phyloP scores from a whole-genome alignment of 2,329 filamentous ascomycete genomes.

The Rhinocladiella similis region DNA sequence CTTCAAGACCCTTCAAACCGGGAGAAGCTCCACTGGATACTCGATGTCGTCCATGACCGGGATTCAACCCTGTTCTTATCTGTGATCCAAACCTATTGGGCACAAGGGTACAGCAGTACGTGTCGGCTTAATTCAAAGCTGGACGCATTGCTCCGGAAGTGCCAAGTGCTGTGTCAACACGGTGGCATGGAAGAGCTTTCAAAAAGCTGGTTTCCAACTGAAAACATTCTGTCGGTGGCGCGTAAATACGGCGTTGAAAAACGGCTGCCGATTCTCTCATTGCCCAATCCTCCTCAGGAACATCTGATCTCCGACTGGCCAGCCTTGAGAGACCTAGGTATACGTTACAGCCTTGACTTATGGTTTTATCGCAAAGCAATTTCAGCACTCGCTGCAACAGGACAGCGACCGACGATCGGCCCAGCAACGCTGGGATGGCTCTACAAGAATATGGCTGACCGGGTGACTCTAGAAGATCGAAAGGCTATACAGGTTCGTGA shows the following conservation, averaged over 20 bases:
- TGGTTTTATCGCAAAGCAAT: slow-evolving; percentile 11
- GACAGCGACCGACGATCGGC: slow-evolving; percentile 2
- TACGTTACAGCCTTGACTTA: slow-evolving; percentile 4
- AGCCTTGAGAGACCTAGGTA: slow-evolving; percentile 11
- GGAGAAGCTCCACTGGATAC: slow-evolving; percentile 15
- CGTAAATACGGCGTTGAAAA: slow-evolving; percentile 11
- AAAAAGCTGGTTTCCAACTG: slow-evolving; percentile 13
- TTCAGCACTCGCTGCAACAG: background rate
- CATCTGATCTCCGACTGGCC: slow-evolving; percentile 13
- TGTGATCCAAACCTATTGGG: slow-evolving; percentile 10
- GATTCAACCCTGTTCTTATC: slow-evolving; percentile 11
- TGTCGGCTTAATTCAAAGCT: slow-evolving; percentile 3
- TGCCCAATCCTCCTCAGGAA: slow-evolving; percentile 4
- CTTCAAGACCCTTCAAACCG: slow-evolving; percentile 2
- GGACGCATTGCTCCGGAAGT: slow-evolving; percentile 1
- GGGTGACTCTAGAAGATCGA: slow-evolving; percentile 1
- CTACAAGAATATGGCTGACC: slow-evolving; percentile 7
- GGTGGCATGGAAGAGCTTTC: slow-evolving; percentile 5
- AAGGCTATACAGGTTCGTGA: slow-evolving; percentile 8
- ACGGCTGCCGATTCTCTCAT: slow-evolving; percentile 9
- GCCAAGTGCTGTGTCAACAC: slow-evolving; percentile 8
- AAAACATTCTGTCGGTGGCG: slow-evolving; percentile 5
- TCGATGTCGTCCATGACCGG: slow-evolving; percentile 2
- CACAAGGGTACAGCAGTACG: slow-evolving; percentile 8
- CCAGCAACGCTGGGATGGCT: background rate